Evolutionary conservation across 2,329 filamentous ascomycete genomes (phyloP).

Genomic region (Pestalotiopsis sp.): DNA sequence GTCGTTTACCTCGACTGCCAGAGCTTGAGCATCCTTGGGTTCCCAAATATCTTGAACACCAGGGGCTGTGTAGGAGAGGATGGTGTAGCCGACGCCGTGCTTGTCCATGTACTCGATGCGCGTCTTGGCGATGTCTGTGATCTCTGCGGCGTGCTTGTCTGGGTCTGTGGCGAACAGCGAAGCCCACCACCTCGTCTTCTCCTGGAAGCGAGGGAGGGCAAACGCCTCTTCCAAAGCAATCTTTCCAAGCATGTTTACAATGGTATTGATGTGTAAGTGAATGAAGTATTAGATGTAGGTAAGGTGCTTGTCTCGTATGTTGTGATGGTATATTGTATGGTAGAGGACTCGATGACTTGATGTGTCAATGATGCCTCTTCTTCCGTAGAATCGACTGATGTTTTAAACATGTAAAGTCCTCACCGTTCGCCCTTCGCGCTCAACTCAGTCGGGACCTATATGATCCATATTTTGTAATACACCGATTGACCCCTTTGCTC

Average conservation of each 20-base stretch:
- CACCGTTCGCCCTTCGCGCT: neutral
- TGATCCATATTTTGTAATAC: neutral
- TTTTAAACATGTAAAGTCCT: neutral
- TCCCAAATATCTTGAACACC: constrained; percentile 50
- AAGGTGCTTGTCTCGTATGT: neutral
- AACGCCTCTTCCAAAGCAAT: constrained; percentile 66
- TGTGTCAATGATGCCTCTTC: neutral
- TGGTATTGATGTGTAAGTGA: neutral
- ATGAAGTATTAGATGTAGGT: neutral
- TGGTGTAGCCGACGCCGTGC: constrained; percentile 50
- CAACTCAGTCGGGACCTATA: neutral
- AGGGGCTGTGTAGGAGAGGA: constrained; percentile 51
- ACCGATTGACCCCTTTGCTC: neutral
- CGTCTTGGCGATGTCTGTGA: constrained; percentile 41
- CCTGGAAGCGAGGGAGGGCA: constrained; percentile 58
- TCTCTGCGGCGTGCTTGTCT: constrained; percentile 61
- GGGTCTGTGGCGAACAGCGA: constrained; percentile 60
- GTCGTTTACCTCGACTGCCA: constrained; percentile 46
- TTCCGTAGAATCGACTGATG: neutral
- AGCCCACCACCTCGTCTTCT: constrained; percentile 65
- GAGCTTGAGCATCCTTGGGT: constrained; percentile 39
- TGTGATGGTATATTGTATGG: neutral
- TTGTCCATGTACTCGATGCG: constrained; percentile 47
- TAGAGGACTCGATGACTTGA: neutral
- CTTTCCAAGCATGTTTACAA: constrained; percentile 56